phyloP scores from a whole-genome alignment of 306 rosid genomes.

The Erythrophleum fordii region DNA sequence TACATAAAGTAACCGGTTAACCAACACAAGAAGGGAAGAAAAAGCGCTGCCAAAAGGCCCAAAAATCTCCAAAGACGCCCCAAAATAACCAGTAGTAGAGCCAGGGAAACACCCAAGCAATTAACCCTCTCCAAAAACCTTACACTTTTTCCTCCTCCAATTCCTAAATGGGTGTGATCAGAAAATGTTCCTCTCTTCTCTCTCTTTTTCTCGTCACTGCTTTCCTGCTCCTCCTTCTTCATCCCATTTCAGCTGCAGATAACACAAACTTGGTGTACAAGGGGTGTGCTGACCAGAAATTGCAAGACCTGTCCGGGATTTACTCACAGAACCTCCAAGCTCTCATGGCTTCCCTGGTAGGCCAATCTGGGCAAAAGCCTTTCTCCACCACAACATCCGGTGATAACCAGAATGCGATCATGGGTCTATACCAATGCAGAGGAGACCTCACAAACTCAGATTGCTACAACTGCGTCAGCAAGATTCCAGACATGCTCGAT shows the following conservation, averaged over 20 bases:
- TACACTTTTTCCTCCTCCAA: neutral
- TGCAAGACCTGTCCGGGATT: slow-evolving; percentile 54
- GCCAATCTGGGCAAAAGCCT: slow-evolving; percentile 52
- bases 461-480: slow-evolving; percentile 66
- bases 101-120: neutral
- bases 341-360: slow-evolving; percentile 52
- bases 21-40: neutral
- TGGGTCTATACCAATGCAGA: slow-evolving; percentile 74
- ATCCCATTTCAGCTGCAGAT: slow-evolving; percentile 38
- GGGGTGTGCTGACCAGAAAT: slow-evolving; percentile 67
- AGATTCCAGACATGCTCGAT: slow-evolving; percentile 45
- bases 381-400: slow-evolving; percentile 61
- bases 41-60: neutral
- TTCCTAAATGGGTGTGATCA: slow-evolving; percentile 44
- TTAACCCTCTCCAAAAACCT: neutral
- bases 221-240: neutral
- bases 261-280: slow-evolving; percentile 60
- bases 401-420: slow-evolving; percentile 46
- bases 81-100: neutral
- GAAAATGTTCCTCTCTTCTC: slow-evolving; percentile 18
- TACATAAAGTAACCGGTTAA: neutral
- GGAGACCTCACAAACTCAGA: slow-evolving; percentile 65
- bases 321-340: slow-evolving; percentile 66
- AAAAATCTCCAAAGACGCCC: neutral
- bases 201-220: slow-evolving; percentile 24